Evolutionary conservation across 1,139 yeast genomes (phyloP), one percentile per base, ranked within the genome.

Genomic region (Suzukiozyma palmioleophila): DNA sequence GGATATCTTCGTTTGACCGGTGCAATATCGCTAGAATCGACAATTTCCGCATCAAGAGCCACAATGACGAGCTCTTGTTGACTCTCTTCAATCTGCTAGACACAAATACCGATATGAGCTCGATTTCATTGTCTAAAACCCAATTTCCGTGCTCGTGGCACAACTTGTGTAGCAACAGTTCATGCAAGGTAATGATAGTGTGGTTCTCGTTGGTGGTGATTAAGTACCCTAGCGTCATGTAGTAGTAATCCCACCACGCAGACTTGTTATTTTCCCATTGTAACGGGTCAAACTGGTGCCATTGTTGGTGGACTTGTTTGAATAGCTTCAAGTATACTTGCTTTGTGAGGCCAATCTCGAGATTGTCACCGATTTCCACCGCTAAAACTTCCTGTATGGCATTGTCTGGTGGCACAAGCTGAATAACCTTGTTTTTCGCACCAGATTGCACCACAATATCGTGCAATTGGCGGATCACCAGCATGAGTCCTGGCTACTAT

Each of bases 151-250:
- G 31, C 15, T 13, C 7, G 10, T 28, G 16, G 16, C 14, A 28
- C 10, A 64, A 36, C 32, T 49, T 49, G 24, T 39, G 39, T 5
- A 64, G 46, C 0, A 60, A 45, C 25, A 40, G 34, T 36, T 67
- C 66, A 46, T 69, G 75, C 3, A 62, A 34, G 2, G 46, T 44
- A 29, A 69, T 43, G 1, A 64, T 52, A 24, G 65, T 62, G 42
- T 66, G 69, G 50, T 69, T 60, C 41, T 70, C 77, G 44, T 69
- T 66, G 14, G 75, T 67, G 10, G 74, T 68, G 14, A 64, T 43
- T 35, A 71, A 47, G 39, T 56, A 61, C 1, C 73, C 68, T 26
- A 66, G 43, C 0, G 73, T 64, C 54, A 62, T 59, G 29, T 43
- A 43, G 34, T 53, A 56, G 22, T 48, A 12, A 2, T 47, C 43